Base-by-base conservation (phyloP, 2,329 filamentous ascomycete species). In the Colletotrichum sp. region DNA sequence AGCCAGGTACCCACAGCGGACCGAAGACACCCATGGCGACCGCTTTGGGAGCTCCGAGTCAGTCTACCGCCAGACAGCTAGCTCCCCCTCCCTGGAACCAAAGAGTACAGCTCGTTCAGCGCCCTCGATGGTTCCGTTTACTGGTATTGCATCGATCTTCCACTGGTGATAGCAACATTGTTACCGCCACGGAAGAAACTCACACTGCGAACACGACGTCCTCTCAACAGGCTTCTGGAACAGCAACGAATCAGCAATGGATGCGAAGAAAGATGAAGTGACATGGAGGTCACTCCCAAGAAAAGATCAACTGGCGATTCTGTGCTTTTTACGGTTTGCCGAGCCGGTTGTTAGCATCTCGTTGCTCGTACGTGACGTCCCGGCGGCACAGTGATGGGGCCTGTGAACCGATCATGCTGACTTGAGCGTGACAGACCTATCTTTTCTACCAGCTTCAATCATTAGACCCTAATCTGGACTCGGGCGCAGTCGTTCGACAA, bases 271-370 rank as follows among this genome's bases (percentile, higher is more conserved):
- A 7, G 67, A 70, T 32, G 36, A 48, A 14, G 71, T 73, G 65
- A 74, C 66, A 6, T 74, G 72, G 72, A 34, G 32, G 7, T 74
- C 72, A 9, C 48, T 74, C 24, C 72, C 72, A 6, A 21, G 72
- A 36, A 74, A 74, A 28, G 72, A 74, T 48, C 72, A 74, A 5
- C 67, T 74, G 7, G 72, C 72, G 1, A 66, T 74, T 12, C 2
- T 74, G 10, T 74, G 72, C 18, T 74, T 74, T 36, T 18, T 74
- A 13, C 72, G 72, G 9, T 74, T 74, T 60, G 72, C 72, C 8
- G 72, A 74, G 48, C 72, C 72, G 9, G 39, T 74, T 6, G 72
- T 74, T 16, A 74, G 60, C 59, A 66, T 74, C 9, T 74, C 72
- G 9, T 48, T 74, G 14, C 59, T 74, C 9, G 72, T 74, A 26